These are phyloP conservation scores for Apium graveolens DNA, from an alignment of 129 eudicot species.

Conservation along the genomic window DNA sequence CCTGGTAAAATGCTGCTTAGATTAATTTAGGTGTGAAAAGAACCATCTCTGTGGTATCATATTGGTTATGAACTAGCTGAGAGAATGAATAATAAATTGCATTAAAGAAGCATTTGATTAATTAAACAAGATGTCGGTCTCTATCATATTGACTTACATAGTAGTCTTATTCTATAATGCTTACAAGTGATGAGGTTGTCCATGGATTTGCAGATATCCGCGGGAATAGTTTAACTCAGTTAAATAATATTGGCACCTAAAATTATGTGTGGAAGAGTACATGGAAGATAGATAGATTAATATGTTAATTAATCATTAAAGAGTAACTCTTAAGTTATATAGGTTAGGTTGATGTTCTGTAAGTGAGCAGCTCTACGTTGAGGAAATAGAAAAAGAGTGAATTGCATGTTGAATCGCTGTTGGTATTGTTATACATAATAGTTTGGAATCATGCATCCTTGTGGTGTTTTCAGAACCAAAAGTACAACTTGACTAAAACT, in stretches of 20 bases:
- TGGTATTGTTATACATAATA: too few species aligned
- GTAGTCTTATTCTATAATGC: neutral
- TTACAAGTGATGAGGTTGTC: neutral
- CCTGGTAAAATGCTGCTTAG: neutral
- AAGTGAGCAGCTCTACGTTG: neutral
- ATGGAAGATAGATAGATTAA: neutral
- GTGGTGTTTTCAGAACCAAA: too few species aligned
- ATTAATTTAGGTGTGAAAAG: slow-evolving; percentile 14
- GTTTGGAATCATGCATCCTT: too few species aligned
- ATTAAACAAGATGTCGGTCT: neutral
- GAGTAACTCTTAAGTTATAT: too few species aligned
- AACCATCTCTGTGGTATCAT: neutral
- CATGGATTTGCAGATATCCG: neutral
- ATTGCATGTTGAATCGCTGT: too few species aligned
- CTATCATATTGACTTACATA: neutral
- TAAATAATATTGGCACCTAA: neutral
- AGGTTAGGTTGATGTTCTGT: neutral
- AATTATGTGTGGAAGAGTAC: neutral
- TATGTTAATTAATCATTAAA: neutral
- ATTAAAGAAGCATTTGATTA: neutral
- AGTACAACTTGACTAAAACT: too few species aligned
- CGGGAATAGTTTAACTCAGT: neutral
- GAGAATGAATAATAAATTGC: neutral
- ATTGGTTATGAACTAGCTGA: neutral
- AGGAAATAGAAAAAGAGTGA: too few species aligned